Conservation (phyloP, 306 rosid species). For the Oemleria cerasiformis region DNA sequence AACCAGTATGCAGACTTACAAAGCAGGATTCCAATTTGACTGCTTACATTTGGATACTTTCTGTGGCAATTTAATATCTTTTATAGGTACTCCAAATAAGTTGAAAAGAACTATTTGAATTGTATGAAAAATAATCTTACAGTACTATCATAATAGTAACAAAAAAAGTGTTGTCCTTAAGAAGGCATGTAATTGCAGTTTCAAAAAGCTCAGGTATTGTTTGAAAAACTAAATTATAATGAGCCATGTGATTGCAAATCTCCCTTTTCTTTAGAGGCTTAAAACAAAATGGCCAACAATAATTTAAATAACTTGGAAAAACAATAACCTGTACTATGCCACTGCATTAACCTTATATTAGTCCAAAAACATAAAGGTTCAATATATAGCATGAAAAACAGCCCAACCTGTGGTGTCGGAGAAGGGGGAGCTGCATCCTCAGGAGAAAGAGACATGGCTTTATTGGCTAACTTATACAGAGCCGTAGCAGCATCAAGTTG, state of each 20-base stretch:
- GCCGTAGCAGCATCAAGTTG: slow-evolving; percentile 96
- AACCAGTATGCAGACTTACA: background rate
- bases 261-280: background rate
- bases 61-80: background rate
- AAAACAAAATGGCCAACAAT: background rate
- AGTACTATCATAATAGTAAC: background rate
- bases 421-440: slow-evolving; percentile 96
- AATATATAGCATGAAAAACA: background rate
- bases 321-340: background rate
- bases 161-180: background rate
- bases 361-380: background rate
- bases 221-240: background rate
- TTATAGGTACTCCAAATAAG: background rate
- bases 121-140: background rate
- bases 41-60: too few species aligned
- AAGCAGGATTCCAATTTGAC: background rate
- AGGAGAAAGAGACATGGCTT: slow-evolving; percentile 72
- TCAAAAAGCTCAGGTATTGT: background rate
- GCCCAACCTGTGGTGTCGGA: slow-evolving; percentile 88
- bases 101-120: background rate
- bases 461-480: slow-evolving; percentile 79
- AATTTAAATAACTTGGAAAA: background rate
- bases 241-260: background rate
- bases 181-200: background rate
- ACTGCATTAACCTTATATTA: background rate